Percentiles rank a stretch among this genome's conserved stretches.
These are phyloP conservation scores for Panellus pusillus DNA, from an alignment of 768 basidiomycete genomes.

Conservation along the genomic window DNA sequence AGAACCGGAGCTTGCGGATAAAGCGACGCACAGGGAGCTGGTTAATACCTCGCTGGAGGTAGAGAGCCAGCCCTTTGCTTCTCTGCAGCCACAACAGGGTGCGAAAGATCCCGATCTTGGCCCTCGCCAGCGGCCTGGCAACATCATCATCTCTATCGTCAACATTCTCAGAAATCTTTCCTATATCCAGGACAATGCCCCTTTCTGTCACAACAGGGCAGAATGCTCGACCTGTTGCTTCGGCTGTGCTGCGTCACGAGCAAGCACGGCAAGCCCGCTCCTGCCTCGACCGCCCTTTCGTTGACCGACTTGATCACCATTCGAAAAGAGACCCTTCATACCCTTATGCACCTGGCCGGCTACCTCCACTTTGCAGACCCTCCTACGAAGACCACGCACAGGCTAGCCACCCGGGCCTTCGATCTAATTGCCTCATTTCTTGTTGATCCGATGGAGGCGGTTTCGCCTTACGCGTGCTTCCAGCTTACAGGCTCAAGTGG, in stretches of 20 bases:
- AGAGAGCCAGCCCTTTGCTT: constrained; percentile 60
- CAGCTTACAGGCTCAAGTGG: constrained; percentile 49
- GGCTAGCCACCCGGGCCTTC: constrained; percentile 59
- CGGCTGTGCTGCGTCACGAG: constrained; percentile 60
- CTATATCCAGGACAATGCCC: constrained; percentile 67
- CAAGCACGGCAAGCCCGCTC: constrained; percentile 34
- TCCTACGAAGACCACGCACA: constrained; percentile 41
- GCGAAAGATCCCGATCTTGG: constrained; percentile 49
- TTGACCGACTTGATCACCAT: constrained; percentile 69
- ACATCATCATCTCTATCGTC: constrained; percentile 64
- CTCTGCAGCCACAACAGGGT: constrained; percentile 49
- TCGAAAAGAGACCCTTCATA: constrained; percentile 75
- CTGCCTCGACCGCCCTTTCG: constrained; percentile 61
- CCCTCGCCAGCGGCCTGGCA: constrained; percentile 66
- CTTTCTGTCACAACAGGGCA: constrained; percentile 63
- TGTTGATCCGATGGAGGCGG: constrained; percentile 63
- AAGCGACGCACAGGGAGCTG: constrained; percentile 68
- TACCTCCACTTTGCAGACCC: constrained; percentile 49
- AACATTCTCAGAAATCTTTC: constrained; percentile 89
- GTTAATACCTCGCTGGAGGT: constrained; percentile 57
- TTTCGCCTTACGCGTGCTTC: constrained; percentile 61
- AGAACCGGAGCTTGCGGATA: constrained; percentile 28
- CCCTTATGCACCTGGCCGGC: constrained; percentile 61
- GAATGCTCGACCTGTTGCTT: constrained; percentile 65
- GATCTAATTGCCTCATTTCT: constrained; percentile 75